These are phyloP conservation scores for Tulasnella sp. DNA, from an alignment of 768 basidiomycete species.

Conservation along the genomic window DNA sequence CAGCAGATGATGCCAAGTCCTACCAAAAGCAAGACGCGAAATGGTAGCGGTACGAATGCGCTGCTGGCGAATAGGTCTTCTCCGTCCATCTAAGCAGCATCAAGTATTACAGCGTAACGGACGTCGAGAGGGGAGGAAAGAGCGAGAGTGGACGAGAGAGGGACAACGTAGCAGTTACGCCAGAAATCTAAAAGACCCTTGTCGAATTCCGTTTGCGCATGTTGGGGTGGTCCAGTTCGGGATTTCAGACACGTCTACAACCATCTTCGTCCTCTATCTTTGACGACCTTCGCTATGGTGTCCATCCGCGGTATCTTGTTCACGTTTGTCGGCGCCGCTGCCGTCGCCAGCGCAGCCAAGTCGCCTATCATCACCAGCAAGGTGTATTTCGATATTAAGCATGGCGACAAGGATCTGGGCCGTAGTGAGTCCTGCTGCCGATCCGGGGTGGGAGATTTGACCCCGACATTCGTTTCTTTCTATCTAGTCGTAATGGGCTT, in stretches of 20 bases:
- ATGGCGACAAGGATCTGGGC: conserved; percentile 78
- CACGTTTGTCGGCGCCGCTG: conserved; percentile 3
- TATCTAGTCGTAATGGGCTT: conserved; percentile 68
- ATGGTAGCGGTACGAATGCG: conserved; percentile 62
- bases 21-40: conserved; percentile 70
- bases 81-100: conserved; percentile 9
- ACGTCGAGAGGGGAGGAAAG: too few relatives aligned
- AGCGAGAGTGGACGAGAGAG: too few relatives aligned
- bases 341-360: conserved; percentile 41
- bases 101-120: too few relatives aligned
- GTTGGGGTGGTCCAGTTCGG: not conserved
- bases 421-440: conserved; percentile 41
- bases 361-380: conserved; percentile 84
- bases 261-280: not conserved
- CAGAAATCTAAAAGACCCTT: too few relatives aligned
- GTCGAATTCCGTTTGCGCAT: too few relatives aligned
- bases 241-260: not conserved
- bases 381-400: conserved; percentile 89
- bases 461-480: not conserved
- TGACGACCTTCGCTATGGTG: not conserved
- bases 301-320: conserved; percentile 34
- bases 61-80: conserved; percentile 8
- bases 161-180: too few relatives aligned
- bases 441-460: not conserved
- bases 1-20: conserved; percentile 77